Base-by-base conservation (phyloP, 169 alveolate species). In the Cryptosporidium xiaoi region DNA sequence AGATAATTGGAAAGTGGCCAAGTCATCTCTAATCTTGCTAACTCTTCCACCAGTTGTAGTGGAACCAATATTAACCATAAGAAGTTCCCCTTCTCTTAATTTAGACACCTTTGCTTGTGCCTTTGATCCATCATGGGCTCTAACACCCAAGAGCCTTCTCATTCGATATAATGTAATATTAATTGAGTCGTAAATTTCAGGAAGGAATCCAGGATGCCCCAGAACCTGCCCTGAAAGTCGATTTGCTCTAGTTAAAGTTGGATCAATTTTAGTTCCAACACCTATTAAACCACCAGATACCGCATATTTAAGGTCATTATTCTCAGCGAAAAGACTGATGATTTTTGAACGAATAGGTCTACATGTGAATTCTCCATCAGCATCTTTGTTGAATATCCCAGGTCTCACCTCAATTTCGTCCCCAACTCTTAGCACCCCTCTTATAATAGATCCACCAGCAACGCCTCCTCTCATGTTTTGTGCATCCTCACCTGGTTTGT, bases 361-460 rank as follows among this genome's bases (percentile, higher is more conserved):
- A 90, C 98, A 94, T 16, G 95, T 94, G 33, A 92, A 93, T 50
- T 91, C 92, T 65, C 98, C 98, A 66, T 94, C 91, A 36, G 93
- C 92, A 90, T 95, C 96, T 90, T 96, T 97, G 64, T 96, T 91
- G 55, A 94, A 93, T 56, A 97, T 95, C 1, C 99, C 99, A 8
- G 99, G 99, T n/a, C 99, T 91, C 31, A 98, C 95, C 93, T 97
- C 99, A 18, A 98, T 96, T 90, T 97, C 97, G 84, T 97, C 99
- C 27, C 99, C 99, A 65, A 97, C 96, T 85, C 92, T 96, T 65
- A 98, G 90, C 29, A 98, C 98, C 29, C 99, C 99, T 93, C 95
- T 93, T 48, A 97, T 93, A 64, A 99, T 96, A 56, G 99, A 93
- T 0, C 99, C 99, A 31, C 99, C 99, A 10, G 99, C 99, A 16